Conservation (phyloP, 2,329 filamentous ascomycete genomes). For the Curvularia spicifera region DNA sequence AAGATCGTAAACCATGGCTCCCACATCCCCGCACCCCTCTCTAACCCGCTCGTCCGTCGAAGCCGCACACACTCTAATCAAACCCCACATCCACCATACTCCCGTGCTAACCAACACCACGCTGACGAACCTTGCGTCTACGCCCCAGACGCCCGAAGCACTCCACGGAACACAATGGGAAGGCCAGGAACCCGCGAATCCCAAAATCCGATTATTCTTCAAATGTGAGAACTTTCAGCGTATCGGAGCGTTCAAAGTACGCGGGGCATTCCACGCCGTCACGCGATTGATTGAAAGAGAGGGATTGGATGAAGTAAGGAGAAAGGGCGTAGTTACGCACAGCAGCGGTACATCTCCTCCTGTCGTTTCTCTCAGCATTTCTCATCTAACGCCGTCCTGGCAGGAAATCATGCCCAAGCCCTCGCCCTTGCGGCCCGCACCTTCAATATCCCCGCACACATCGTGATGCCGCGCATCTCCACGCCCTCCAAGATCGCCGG, state of each 20-base stretch:
- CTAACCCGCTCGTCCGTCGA: constrained; percentile 76
- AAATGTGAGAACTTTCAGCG: constrained; percentile 95
- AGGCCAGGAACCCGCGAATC: constrained; percentile 64
- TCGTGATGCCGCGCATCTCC: constrained; percentile 90
- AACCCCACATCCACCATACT: constrained; percentile 78
- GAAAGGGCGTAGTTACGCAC: constrained; percentile 84
- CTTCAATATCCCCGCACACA: constrained; percentile 77
- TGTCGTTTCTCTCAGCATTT: background rate
- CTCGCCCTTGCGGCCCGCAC: constrained; percentile 82
- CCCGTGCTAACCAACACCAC: constrained; percentile 82
- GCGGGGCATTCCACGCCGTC: constrained; percentile 89
- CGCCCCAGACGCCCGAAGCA: constrained; percentile 63
- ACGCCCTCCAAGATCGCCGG: constrained; percentile 86
- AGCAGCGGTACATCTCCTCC: constrained; percentile 70
- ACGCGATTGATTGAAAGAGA: constrained; percentile 68
- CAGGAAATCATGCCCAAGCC: constrained; percentile 94
- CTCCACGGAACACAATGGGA: constrained; percentile 65
- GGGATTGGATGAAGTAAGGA: constrained; percentile 52
- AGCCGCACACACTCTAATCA: constrained; percentile 74
- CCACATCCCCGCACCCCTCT: constrained; percentile 53
- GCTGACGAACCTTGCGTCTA: constrained; percentile 76
- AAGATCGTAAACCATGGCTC: background rate
- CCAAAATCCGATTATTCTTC: constrained; percentile 80
- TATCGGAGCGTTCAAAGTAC: constrained; percentile 89
- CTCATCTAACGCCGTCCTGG: background rate